Conservation (phyloP, 73 alveolate genomes). For the Symbiodinium natans region DNA sequence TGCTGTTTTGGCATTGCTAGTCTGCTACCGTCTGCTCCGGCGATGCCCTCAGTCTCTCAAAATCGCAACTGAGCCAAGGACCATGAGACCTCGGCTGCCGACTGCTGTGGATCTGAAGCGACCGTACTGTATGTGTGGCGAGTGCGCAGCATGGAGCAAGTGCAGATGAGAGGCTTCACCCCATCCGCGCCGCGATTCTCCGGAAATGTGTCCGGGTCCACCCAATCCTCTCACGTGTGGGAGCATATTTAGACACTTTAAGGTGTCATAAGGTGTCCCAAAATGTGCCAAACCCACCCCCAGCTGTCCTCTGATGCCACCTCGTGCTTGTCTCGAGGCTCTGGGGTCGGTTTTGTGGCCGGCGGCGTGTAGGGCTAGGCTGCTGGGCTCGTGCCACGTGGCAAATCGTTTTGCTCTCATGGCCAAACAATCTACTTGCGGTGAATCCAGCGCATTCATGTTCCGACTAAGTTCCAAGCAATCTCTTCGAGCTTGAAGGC, state of each 20-base stretch:
- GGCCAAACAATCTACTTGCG: too few species aligned
- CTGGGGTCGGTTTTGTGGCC: neutral
- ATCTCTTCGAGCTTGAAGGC: slow-evolving; percentile 74
- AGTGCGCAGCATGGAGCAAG: neutral
- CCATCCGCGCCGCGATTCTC: slow-evolving; percentile 57
- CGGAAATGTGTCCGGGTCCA: slow-evolving; percentile 54
- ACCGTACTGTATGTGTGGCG: neutral
- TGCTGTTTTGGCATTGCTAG: too few species aligned
- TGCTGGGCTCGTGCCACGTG: too few species aligned
- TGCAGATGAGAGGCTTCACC: neutral
- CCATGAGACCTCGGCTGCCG: too few species aligned
- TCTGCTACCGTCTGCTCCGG: too few species aligned
- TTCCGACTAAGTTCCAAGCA: slow-evolving; percentile 3
- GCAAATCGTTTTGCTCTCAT: too few species aligned
- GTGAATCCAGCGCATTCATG: neutral
- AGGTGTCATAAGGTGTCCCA: too few species aligned
- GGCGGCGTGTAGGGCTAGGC: slow-evolving; percentile 80
- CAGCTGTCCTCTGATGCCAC: slow-evolving; percentile 47
- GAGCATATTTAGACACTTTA: too few species aligned
- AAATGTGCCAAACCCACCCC: too few species aligned
- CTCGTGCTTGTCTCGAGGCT: slow-evolving; percentile 48
- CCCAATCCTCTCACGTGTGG: slow-evolving; percentile 44
- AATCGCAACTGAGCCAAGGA: too few species aligned
- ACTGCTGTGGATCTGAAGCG: too few species aligned
- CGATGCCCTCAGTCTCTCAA: too few species aligned